phyloP scores from a whole-genome alignment of 352 stramenopile genomes.

The Elongisporangium prolatum region DNA sequence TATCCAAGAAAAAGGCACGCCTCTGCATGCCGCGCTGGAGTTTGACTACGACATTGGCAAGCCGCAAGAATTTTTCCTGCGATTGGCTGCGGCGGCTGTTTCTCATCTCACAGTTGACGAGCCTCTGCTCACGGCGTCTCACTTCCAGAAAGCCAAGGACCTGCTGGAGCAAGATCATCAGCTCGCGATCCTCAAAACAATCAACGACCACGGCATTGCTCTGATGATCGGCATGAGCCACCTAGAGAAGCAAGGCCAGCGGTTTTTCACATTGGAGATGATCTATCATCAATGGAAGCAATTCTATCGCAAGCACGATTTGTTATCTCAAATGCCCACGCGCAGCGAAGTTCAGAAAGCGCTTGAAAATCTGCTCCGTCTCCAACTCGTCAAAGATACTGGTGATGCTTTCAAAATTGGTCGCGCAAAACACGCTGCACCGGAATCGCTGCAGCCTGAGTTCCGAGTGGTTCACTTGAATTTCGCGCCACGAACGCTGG shows the following conservation, averaged over 20 bases:
- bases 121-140: constrained; percentile 30
- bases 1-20: background rate
- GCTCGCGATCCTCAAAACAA: constrained; percentile 60
- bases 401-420: constrained; percentile 72
- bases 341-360: constrained; percentile 68
- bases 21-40: constrained; percentile 35
- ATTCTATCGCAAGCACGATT: constrained; percentile 77
- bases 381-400: constrained; percentile 73
- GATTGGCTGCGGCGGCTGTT: constrained; percentile 42
- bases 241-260: constrained; percentile 57
- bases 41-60: constrained; percentile 79
- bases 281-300: constrained; percentile 74
- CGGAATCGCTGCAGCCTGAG: constrained; percentile 56
- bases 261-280: constrained; percentile 80
- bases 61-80: constrained; percentile 59
- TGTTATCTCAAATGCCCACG: constrained; percentile 55
- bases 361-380: constrained; percentile 61
- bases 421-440: constrained; percentile 32
- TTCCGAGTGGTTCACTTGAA: constrained; percentile 73
- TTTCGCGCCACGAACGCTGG: constrained; percentile 61
- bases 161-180: constrained; percentile 70
- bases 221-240: constrained; percentile 78
- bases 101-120: constrained; percentile 33
- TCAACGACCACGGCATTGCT: constrained; percentile 64
- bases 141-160: constrained; percentile 50